Evolutionary conservation across 2,329 filamentous ascomycete species (phyloP).

Genomic region (Thielaviopsis punctulata): DNA sequence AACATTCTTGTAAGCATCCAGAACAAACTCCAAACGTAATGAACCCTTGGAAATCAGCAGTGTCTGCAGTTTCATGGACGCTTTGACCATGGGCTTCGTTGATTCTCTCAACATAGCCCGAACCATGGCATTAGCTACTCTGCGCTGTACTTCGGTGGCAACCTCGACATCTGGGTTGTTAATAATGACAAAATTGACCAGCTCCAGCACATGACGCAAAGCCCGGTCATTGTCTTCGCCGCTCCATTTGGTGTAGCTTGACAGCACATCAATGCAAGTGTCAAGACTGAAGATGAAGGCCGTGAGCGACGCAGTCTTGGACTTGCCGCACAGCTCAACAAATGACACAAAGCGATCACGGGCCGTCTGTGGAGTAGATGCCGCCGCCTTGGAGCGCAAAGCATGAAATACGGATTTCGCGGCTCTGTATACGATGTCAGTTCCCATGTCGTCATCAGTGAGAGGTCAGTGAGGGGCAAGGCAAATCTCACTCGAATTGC

Average conservation of each 20-base stretch:
- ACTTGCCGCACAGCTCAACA: slow-evolving; percentile 40
- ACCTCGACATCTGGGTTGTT: slow-evolving; percentile 29
- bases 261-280: slow-evolving; percentile 34
- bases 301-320: slow-evolving; percentile 24
- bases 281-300: slow-evolving; percentile 34
- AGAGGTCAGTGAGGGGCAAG: background rate
- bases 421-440: slow-evolving; percentile 2
- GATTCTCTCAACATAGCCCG: slow-evolving; percentile 43
- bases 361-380: slow-evolving; percentile 7
- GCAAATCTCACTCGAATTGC: slow-evolving; percentile 7
- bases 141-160: slow-evolving; percentile 23
- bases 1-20: slow-evolving; percentile 23
- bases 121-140: slow-evolving; percentile 34
- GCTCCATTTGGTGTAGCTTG: slow-evolving; percentile 50
- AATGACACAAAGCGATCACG: slow-evolving; percentile 21
- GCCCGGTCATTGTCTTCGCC: slow-evolving; percentile 47
- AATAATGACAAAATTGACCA: slow-evolving; percentile 32
- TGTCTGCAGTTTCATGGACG: slow-evolving; percentile 49
- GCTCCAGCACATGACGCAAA: slow-evolving; percentile 44
- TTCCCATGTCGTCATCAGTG: background rate
- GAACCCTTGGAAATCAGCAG: slow-evolving; percentile 46
- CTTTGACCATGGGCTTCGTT: slow-evolving; percentile 48
- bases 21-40: slow-evolving; percentile 30
- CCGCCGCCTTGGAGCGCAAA: slow-evolving; percentile 28
- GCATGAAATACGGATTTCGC: slow-evolving; percentile 33